phyloP scores from a whole-genome alignment of 768 basidiomycete genomes.

The Suillus occidentalis region DNA sequence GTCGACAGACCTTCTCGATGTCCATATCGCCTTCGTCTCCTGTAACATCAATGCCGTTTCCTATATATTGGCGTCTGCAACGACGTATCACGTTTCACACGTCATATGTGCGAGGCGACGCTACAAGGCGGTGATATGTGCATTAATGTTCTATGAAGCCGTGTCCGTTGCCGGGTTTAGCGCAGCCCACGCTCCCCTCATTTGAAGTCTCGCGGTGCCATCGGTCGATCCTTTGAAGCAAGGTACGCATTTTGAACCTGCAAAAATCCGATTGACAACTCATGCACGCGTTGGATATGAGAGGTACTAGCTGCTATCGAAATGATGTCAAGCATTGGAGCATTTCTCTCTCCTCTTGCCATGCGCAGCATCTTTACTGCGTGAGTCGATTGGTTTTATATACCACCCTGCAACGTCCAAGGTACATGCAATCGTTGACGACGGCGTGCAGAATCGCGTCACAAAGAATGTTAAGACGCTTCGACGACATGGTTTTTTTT shows the following conservation, averaged over 20 bases:
- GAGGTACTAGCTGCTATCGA: constrained; percentile 29
- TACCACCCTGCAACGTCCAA: neutral
- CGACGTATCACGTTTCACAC: constrained; percentile 8
- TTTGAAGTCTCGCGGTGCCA: constrained; percentile 25
- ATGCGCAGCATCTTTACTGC: constrained; percentile 30
- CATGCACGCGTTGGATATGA: constrained; percentile 15
- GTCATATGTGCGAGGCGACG: constrained; percentile 16
- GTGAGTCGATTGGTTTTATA: constrained; percentile 8
- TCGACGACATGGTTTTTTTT: too few species aligned
- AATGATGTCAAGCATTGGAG: constrained; percentile 25
- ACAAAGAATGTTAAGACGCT: too few species aligned
- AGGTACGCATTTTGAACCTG: constrained; percentile 15
- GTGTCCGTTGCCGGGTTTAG: constrained; percentile 17
- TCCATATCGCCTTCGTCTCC: constrained; percentile 25
- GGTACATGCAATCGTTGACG: too few species aligned
- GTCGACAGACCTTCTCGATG: constrained; percentile 29
- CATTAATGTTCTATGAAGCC: constrained; percentile 14
- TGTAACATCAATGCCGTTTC: too few species aligned
- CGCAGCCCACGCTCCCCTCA: constrained; percentile 17
- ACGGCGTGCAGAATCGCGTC: too few species aligned
- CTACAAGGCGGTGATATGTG: too few species aligned
- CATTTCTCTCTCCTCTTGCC: constrained; percentile 26
- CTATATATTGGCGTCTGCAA: constrained; percentile 15
- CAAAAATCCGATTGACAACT: too few species aligned
- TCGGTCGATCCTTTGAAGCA: constrained; percentile 30